Percentiles rank a stretch among this genome's conserved stretches.
phyloP scores from a whole-genome alignment of 2,329 filamentous ascomycete species.

The Fusarium albosuccineum region DNA sequence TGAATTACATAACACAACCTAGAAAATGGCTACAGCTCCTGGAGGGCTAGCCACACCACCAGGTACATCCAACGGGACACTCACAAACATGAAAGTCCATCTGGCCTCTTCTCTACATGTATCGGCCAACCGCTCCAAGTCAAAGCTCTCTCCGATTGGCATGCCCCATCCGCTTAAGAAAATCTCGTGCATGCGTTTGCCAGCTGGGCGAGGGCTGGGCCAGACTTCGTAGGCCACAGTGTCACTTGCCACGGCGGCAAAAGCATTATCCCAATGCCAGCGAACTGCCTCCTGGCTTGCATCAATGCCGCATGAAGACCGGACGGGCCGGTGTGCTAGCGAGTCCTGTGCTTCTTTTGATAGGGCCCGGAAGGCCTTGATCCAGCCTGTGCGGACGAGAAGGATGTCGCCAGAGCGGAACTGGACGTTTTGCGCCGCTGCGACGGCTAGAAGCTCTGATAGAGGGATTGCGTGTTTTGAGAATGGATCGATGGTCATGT shows the following conservation, averaged over 20 bases:
- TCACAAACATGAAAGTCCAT: slow-evolving; percentile 1
- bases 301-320: background rate
- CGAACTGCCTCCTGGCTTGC: background rate
- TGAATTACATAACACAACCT: too few relatives aligned
- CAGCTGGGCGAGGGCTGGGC: background rate
- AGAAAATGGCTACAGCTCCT: too few relatives aligned
- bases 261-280: slow-evolving; percentile 1
- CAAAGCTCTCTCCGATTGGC: background rate
- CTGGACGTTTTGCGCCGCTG: background rate
- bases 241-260: slow-evolving; percentile 1
- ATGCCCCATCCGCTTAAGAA: slow-evolving; percentile 4
- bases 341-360: background rate
- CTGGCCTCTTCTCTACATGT: background rate
- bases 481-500: background rate
- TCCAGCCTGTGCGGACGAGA: slow-evolving; percentile 1
- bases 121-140: background rate
- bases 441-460: background rate
- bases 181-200: background rate
- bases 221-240: background rate
- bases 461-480: background rate
- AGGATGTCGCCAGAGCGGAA: background rate
- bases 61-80: background rate
- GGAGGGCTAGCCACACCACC: background rate
- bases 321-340: background rate
- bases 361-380: background rate